Conservation (phyloP, 805 yeast species). For the Ogataea trehaloabstinens region DNA sequence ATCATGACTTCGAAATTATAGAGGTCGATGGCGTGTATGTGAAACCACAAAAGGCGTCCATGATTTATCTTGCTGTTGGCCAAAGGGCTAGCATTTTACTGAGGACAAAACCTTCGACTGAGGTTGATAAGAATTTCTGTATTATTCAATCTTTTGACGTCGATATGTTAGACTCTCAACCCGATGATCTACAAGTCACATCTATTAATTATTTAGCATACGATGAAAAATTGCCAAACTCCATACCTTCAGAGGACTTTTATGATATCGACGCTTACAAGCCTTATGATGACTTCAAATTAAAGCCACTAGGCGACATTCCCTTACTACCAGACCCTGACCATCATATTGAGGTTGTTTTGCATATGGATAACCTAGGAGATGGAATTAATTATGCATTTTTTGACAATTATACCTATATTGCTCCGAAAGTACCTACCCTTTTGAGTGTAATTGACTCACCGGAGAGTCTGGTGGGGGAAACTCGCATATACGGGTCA, state of each 20-base stretch:
- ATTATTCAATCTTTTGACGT: constrained; percentile 62
- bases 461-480: constrained; percentile 50
- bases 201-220: constrained; percentile 58
- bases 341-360: constrained; percentile 54
- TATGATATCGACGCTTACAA: constrained; percentile 26
- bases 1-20: constrained; percentile 66
- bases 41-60: constrained; percentile 52
- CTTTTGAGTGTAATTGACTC: constrained; percentile 60
- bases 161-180: constrained; percentile 69
- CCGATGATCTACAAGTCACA: constrained; percentile 52
- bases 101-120: constrained; percentile 43
- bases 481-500: constrained; percentile 68
- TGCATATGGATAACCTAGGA: constrained; percentile 65
- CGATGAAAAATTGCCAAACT: constrained; percentile 31
- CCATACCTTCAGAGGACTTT: constrained; percentile 15
- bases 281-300: constrained; percentile 46
- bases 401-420: constrained; percentile 65
- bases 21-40: constrained; percentile 75
- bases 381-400: constrained; percentile 78
- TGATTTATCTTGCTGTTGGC: constrained; percentile 70
- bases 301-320: constrained; percentile 38
- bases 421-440: constrained; percentile 70
- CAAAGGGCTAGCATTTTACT: constrained; percentile 76
- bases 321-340: constrained; percentile 59
- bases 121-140: constrained; percentile 48